A percentile compares a stretch with the other conserved stretches of the same genome.
Conservation (phyloP, 495 filamentous ascomycete species). For the Daldinia concentrica region DNA sequence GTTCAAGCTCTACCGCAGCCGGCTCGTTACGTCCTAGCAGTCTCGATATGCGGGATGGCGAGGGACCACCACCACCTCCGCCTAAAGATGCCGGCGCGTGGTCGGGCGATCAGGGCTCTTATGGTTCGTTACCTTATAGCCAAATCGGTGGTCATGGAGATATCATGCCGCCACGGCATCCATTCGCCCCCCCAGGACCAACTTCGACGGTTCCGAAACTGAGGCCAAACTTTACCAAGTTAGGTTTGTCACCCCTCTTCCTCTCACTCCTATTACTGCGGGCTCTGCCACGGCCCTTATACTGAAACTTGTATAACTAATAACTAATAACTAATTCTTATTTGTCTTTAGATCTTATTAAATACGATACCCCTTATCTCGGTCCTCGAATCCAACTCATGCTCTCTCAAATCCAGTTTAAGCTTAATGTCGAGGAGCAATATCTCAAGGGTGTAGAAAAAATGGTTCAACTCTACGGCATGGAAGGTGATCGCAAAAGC, state of each 20-base stretch:
- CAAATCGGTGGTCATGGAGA: conserved; percentile 64
- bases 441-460: conserved; percentile 99
- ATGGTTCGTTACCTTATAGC: conserved; percentile 55
- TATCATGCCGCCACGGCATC: conserved; percentile 84
- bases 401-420: conserved; percentile 98
- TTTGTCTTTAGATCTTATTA: conserved; percentile 81
- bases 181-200: conserved; percentile 79
- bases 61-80: conserved; percentile 66
- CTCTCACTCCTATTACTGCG: neutral
- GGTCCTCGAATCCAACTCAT: conserved; percentile 98
- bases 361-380: conserved; percentile 95
- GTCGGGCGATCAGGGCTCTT: conserved; percentile 52
- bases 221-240: conserved; percentile 91
- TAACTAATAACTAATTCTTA: conserved; percentile 37
- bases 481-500: conserved; percentile 98
- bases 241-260: conserved; percentile 69
- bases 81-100: conserved; percentile 66
- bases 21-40: conserved; percentile 45
- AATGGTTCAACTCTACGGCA: conserved; percentile 97
- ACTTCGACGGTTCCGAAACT: conserved; percentile 73
- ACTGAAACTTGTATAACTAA: conserved; percentile 29
- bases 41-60: conserved; percentile 53
- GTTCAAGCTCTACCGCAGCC: conserved; percentile 51
- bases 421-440: conserved; percentile 98
- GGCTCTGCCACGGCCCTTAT: neutral